phyloP scores from a whole-genome alignment of 2,329 filamentous ascomycete genomes.

The Talaromyces piceae region DNA sequence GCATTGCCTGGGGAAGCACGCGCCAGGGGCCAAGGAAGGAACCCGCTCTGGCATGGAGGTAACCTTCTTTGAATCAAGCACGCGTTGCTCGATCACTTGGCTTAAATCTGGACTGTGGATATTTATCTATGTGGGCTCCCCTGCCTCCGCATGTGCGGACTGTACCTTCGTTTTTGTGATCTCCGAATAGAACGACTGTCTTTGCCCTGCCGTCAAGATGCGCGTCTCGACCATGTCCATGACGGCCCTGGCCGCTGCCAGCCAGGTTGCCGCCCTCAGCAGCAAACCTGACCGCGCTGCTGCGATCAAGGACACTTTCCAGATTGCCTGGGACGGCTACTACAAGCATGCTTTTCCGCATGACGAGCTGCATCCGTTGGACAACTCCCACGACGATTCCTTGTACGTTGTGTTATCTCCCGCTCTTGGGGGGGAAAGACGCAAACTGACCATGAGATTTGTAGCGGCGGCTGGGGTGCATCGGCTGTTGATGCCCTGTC shows the following conservation, averaged over 20 bases:
- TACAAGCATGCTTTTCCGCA: constrained; percentile 66
- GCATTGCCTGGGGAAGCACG: not conserved
- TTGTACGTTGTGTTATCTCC: constrained; percentile 44
- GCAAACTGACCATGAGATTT: constrained; percentile 11
- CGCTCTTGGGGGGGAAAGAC: not conserved
- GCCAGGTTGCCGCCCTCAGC: constrained; percentile 16
- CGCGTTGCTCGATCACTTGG: not conserved
- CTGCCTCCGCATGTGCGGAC: constrained; percentile 19
- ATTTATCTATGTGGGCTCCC: not conserved
- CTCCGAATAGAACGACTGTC: not conserved
- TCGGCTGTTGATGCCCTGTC: constrained; percentile 73
- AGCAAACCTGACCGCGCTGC: constrained; percentile 36
- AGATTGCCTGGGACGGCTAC: constrained; percentile 66
- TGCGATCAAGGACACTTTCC: constrained; percentile 62
- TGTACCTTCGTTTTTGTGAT: constrained; percentile 17
- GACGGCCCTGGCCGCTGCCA: constrained; percentile 16
- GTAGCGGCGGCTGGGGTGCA: constrained; percentile 76
- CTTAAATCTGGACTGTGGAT: not conserved
- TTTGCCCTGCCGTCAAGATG: constrained; percentile 6
- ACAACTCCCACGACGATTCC: constrained; percentile 59
- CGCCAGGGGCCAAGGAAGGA: not conserved
- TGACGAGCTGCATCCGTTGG: constrained; percentile 65
- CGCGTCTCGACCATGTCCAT: constrained; percentile 8
- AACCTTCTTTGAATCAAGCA: not conserved
- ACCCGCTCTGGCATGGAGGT: not conserved